phyloP scores from a whole-genome alignment of 495 filamentous ascomycete genomes.

The Rostrohypoxylon terebratum region DNA sequence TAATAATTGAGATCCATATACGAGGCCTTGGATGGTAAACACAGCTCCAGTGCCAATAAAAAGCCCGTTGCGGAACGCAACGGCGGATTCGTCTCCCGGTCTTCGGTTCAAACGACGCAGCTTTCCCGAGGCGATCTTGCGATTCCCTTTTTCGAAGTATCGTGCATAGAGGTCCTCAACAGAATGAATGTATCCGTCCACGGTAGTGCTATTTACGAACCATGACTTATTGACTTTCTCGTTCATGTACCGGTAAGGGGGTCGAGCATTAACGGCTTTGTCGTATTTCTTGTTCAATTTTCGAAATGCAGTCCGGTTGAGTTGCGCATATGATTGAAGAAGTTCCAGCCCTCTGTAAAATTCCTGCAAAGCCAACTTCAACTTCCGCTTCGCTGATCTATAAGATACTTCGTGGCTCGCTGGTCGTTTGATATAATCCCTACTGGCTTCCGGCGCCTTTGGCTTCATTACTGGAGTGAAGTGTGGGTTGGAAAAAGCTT shows the following conservation, averaged over 20 bases:
- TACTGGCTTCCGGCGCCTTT: slow-evolving; percentile 54
- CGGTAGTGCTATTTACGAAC: slow-evolving; percentile 86
- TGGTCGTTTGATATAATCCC: slow-evolving; percentile 74
- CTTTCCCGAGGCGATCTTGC: slow-evolving; percentile 88
- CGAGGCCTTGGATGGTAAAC: slow-evolving; percentile 78
- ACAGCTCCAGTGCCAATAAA: slow-evolving; percentile 78
- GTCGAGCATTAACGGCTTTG: slow-evolving; percentile 82
- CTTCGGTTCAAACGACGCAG: slow-evolving; percentile 75
- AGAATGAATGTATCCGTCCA: slow-evolving; percentile 79
- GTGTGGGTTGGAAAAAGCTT: slow-evolving; percentile 56
- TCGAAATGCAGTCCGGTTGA: slow-evolving; percentile 92
- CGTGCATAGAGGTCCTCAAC: slow-evolving; percentile 92
- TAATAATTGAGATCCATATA: slow-evolving; percentile 69
- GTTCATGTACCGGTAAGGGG: slow-evolving; percentile 84
- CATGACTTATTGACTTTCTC: slow-evolving; percentile 91
- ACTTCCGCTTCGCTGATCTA: slow-evolving; percentile 84
- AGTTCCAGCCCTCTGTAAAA: slow-evolving; percentile 93
- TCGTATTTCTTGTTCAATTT: slow-evolving; percentile 99
- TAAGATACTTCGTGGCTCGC: slow-evolving; percentile 75
- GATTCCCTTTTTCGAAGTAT: slow-evolving; percentile 91
- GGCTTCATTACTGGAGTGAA: slow-evolving; percentile 54
- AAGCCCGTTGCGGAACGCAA: slow-evolving; percentile 83
- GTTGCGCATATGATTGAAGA: slow-evolving; percentile 85
- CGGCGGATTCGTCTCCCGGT: slow-evolving; percentile 75
- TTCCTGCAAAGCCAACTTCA: slow-evolving; percentile 90